These are phyloP conservation scores for Parafenestella ontariensis DNA, from an alignment of 2,329 filamentous ascomycete genomes.

Conservation along the genomic window DNA sequence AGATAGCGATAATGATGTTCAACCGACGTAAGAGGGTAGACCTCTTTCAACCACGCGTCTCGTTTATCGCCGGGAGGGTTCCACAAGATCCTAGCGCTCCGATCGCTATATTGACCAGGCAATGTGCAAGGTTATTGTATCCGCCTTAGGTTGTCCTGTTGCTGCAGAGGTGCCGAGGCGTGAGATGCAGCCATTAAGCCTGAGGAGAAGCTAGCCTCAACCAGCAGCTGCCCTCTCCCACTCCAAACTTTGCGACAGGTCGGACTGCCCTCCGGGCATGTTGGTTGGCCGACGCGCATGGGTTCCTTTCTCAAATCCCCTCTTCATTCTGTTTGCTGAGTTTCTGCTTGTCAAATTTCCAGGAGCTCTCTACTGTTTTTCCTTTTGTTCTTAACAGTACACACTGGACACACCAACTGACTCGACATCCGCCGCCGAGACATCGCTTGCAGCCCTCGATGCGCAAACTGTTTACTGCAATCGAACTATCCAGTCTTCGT, in stretches of 20 bases:
- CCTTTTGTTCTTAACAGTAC: no score
- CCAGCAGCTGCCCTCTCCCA: slow-evolving; percentile 2
- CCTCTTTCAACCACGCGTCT: slow-evolving; percentile 13
- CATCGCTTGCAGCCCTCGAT: slow-evolving; percentile 2
- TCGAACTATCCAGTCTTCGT: slow-evolving; percentile 11
- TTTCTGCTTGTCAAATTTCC: background rate
- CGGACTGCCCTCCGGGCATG: background rate
- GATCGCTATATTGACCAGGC: slow-evolving; percentile 17
- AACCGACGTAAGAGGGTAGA: background rate
- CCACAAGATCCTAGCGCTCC: slow-evolving; percentile 29
- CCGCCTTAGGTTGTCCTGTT: slow-evolving; percentile 6
- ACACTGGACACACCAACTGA: background rate
- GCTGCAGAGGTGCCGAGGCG: slow-evolving; percentile 6
- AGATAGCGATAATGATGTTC: background rate
- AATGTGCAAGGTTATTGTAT: slow-evolving; percentile 9
- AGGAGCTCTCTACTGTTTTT: background rate
- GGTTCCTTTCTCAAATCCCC: background rate
- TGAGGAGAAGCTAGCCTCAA: slow-evolving; percentile 9
- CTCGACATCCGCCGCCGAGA: background rate
- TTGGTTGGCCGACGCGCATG: background rate
- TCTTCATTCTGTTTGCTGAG: background rate
- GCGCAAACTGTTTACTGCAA: slow-evolving; percentile 14
- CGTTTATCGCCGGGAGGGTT: slow-evolving; percentile 31
- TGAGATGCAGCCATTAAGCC: slow-evolving; percentile 13
- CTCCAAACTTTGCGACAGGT: background rate